Evolutionary conservation across 768 basidiomycete genomes (phyloP).

Genomic region (Lyophyllum shimeji): DNA sequence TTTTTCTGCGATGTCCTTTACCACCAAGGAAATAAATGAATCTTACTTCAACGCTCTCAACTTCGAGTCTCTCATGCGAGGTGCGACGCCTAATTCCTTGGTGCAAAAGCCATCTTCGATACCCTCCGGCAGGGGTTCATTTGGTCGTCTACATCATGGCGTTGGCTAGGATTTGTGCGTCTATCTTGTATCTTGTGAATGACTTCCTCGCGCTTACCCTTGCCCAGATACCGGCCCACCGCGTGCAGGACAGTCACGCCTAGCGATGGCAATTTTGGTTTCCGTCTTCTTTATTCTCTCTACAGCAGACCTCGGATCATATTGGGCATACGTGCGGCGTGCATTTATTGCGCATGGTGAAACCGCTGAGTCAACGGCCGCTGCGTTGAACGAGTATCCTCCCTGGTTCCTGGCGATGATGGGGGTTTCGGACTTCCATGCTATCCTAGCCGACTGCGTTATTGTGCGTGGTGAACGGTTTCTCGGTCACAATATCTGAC

Average conservation of each 20-base stretch:
- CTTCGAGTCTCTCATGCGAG: slow-evolving; percentile 13
- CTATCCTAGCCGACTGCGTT: slow-evolving; percentile 9
- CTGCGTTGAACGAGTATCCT: slow-evolving; percentile 10
- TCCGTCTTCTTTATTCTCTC: slow-evolving; percentile 8
- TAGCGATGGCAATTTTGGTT: slow-evolving; percentile 8
- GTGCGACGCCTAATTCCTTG: background rate
- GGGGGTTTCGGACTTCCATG: slow-evolving; percentile 10
- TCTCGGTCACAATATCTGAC: background rate
- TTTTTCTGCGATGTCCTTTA: background rate
- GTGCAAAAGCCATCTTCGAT: background rate
- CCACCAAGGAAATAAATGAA: slow-evolving; percentile 10
- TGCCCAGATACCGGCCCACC: slow-evolving; percentile 5
- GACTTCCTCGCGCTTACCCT: background rate
- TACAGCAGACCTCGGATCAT: slow-evolving; percentile 11
- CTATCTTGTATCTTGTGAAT: background rate
- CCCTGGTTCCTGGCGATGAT: slow-evolving; percentile 10
- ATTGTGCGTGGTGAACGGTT: background rate
- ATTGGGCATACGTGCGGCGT: slow-evolving; percentile 13
- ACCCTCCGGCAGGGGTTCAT: slow-evolving; percentile 5
- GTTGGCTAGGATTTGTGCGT: slow-evolving; percentile 9
- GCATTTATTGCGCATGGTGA: slow-evolving; percentile 14
- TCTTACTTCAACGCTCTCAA: slow-evolving; percentile 13
- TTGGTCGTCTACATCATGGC: slow-evolving; percentile 8
- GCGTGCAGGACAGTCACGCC: background rate
- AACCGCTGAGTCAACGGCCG: slow-evolving; percentile 2